These are phyloP conservation scores for Penicillium herquei DNA, from an alignment of 495 filamentous ascomycete genomes.

Conservation along the genomic window DNA sequence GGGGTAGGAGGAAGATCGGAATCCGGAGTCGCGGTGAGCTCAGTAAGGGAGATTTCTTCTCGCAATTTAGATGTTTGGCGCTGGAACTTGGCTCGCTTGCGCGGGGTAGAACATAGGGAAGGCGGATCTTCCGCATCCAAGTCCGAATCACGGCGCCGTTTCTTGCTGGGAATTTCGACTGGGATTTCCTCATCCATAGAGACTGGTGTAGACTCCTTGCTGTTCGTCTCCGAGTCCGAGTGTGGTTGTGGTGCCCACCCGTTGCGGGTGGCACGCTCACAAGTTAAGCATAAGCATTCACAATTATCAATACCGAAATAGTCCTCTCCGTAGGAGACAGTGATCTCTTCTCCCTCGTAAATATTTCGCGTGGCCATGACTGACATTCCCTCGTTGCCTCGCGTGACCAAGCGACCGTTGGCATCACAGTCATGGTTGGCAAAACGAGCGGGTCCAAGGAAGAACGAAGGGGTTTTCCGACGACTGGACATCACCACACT, in stretches of 20 bases:
- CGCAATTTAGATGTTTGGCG: slow-evolving; percentile 40
- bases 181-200: slow-evolving; percentile 27
- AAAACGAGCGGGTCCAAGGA: slow-evolving; percentile 92
- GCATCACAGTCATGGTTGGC: slow-evolving; percentile 97
- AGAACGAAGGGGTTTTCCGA: slow-evolving; percentile 81
- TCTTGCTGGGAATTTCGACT: slow-evolving; percentile 26
- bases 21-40: slow-evolving; percentile 22
- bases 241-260: slow-evolving; percentile 65
- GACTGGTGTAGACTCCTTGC: slow-evolving; percentile 38
- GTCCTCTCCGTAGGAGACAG: slow-evolving; percentile 89
- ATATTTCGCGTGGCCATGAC: slow-evolving; percentile 80
- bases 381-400: slow-evolving; percentile 80
- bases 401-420: slow-evolving; percentile 82
- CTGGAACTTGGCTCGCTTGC: slow-evolving; percentile 38
- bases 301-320: slow-evolving; percentile 96
- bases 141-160: slow-evolving; percentile 43
- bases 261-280: slow-evolving; percentile 71
- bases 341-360: slow-evolving; percentile 87
- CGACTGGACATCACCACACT: slow-evolving; percentile 92
- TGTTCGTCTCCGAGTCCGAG: slow-evolving; percentile 36
- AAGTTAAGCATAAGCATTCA: slow-evolving; percentile 89
- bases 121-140: slow-evolving; percentile 35
- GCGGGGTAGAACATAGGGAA: slow-evolving; percentile 28
- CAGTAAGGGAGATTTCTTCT: slow-evolving; percentile 38
- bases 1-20: slow-evolving; percentile 14